Percentiles rank a stretch among this genome's conserved stretches.
phyloP scores from a whole-genome alignment of 495 filamentous ascomycete species.

The Stereocaulon alpinum region DNA sequence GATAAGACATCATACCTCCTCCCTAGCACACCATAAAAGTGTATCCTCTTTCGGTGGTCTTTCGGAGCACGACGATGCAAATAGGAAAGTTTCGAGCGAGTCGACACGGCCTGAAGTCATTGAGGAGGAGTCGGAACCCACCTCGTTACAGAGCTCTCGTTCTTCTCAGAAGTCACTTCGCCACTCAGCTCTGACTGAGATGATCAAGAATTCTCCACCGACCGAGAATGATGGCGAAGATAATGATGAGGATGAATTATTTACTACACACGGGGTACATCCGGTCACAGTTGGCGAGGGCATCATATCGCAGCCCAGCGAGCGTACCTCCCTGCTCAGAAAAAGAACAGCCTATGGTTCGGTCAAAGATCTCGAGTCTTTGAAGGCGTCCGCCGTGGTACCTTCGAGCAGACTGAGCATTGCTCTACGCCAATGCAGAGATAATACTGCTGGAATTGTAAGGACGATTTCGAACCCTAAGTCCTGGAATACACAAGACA shows the following conservation, averaged over 20 bases:
- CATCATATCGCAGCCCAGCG: conserved; percentile 24
- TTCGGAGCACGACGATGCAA: conserved; percentile 1
- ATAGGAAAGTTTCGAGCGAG: conserved; percentile 16
- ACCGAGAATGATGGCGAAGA: conserved; percentile 23
- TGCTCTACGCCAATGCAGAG: conserved; percentile 22
- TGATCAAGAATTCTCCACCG: conserved; percentile 49
- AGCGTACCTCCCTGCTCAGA: conserved; percentile 27
- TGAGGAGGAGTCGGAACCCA: conserved; percentile 52
- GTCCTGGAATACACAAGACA: conserved; percentile 54
- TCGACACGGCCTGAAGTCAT: conserved; percentile 35
- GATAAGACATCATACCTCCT: conserved; percentile 9
- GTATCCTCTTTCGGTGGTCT: background rate
- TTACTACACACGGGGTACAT: conserved; percentile 2
- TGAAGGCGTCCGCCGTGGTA: conserved; percentile 14
- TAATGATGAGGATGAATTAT: conserved; percentile 16
- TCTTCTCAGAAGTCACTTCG: conserved; percentile 24
- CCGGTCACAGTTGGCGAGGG: conserved; percentile 18
- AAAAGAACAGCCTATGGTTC: conserved; percentile 23
- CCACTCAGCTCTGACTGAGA: conserved; percentile 51
- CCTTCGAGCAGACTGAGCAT: conserved; percentile 21
- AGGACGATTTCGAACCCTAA: conserved; percentile 44
- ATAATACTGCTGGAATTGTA: conserved; percentile 5
- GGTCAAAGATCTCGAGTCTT: conserved; percentile 26
- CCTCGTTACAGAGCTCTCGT: conserved; percentile 33
- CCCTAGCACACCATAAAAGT: background rate